Percentiles rank a stretch among this genome's conserved stretches.
These are phyloP conservation scores for Tylopilus sp. DNA, from an alignment of 768 basidiomycete genomes.

Conservation along the genomic window DNA sequence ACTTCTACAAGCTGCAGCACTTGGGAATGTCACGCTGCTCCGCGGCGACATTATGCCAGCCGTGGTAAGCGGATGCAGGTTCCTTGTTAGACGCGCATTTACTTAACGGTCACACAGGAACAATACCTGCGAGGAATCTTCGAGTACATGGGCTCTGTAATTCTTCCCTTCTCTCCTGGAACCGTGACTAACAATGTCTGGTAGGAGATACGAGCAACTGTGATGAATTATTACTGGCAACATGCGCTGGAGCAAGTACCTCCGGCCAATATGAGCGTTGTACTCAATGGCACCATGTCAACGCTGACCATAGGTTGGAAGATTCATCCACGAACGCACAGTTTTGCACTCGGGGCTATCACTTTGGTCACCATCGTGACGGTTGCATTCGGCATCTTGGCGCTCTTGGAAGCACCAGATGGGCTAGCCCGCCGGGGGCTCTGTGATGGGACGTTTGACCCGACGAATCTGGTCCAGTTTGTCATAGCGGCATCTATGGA, in stretches of 20 bases:
- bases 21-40: not conserved
- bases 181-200: not conserved
- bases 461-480: not conserved
- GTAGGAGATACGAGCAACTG: not conserved
- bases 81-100: not conserved
- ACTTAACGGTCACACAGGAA: not conserved
- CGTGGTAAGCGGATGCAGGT: not conserved
- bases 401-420: no score
- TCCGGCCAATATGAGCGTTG: not conserved
- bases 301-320: not conserved
- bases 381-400: not conserved
- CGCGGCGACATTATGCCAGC: not conserved
- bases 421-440: not conserved
- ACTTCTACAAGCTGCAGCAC: not conserved
- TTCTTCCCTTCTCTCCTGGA: not conserved
- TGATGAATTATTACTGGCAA: no score
- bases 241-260: no score
- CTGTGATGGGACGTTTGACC: not conserved
- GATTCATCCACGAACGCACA: not conserved
- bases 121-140: not conserved
- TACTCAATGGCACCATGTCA: not conserved
- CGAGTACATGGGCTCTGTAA: not conserved
- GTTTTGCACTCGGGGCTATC: not conserved
- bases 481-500: not conserved
- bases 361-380: not conserved